These are phyloP conservation scores for Pulveroboletus sp. DNA, from an alignment of 1,284 basidiomycete species.

Conservation along the genomic window DNA sequence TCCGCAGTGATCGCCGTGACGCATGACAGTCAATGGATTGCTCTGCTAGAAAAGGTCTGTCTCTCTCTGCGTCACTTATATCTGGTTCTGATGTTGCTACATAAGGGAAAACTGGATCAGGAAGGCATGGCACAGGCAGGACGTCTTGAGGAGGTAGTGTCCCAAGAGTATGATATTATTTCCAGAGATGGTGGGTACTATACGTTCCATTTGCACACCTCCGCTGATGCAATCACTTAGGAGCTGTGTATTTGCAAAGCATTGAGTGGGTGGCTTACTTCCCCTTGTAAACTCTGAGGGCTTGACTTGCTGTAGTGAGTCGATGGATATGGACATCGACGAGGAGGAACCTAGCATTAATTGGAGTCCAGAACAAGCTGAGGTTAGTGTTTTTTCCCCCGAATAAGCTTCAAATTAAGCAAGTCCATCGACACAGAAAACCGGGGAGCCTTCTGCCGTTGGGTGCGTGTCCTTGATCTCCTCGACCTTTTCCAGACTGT, in stretches of 20 bases:
- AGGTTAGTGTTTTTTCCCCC: too few relatives aligned
- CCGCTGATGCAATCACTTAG: neutral
- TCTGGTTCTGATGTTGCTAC: neutral
- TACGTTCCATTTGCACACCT: neutral
- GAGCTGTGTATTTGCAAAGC: neutral
- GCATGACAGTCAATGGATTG: neutral
- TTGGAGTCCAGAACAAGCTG: too few relatives aligned
- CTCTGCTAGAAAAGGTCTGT: neutral
- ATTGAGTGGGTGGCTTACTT: neutral
- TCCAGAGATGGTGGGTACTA: neutral
- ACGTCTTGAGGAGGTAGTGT: neutral
- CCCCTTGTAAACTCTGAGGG: neutral
- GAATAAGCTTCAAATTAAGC: too few relatives aligned
- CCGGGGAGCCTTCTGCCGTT: too few relatives aligned
- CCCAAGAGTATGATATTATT: neutral
- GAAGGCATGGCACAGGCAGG: neutral
- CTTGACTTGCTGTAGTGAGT: neutral
- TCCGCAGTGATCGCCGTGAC: neutral
- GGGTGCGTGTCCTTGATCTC: too few relatives aligned
- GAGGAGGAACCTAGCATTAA: too few relatives aligned
- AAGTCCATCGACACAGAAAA: too few relatives aligned
- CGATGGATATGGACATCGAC: neutral
- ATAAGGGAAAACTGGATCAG: neutral
- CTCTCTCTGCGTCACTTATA: neutral
- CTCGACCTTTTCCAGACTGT: too few relatives aligned